Percentiles rank a stretch among this genome's conserved stretches.
Conservation (phyloP, 192 early-diverging fungal genomes). For the Geranomyces michiganensis region DNA sequence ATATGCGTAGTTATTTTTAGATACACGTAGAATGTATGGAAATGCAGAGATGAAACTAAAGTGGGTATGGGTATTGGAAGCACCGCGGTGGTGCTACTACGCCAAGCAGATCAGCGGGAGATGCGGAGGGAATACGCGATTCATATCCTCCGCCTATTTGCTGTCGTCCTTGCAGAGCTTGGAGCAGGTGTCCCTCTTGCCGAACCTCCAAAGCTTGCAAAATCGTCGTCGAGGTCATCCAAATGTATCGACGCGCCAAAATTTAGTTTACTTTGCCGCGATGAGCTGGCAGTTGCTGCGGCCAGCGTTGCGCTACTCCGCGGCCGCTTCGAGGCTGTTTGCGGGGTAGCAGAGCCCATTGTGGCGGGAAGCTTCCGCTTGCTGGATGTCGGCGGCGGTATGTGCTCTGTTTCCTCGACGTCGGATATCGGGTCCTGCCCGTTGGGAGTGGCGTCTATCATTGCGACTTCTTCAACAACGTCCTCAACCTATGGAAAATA, state of each 20-base stretch:
- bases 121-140: too few species aligned
- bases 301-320: neutral
- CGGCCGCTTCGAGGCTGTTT: neutral
- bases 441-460: neutral
- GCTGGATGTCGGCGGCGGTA: neutral
- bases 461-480: neutral
- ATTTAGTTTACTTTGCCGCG: constrained; percentile 20
- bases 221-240: constrained; percentile 15
- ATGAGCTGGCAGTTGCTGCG: neutral
- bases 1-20: too few species aligned
- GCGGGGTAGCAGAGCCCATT: neutral
- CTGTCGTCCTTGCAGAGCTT: neutral
- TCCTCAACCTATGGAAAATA: neutral
- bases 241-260: constrained; percentile 12
- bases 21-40: too few species aligned
- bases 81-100: too few species aligned
- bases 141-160: too few species aligned
- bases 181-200: neutral
- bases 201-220: constrained; percentile 18
- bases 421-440: constrained; percentile 11
- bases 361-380: neutral
- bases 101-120: too few species aligned
- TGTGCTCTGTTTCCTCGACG: neutral
- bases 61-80: too few species aligned
- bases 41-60: neutral